Conservation (phyloP, 2,329 filamentous ascomycete genomes). For the Trichoderma endophyticum region DNA sequence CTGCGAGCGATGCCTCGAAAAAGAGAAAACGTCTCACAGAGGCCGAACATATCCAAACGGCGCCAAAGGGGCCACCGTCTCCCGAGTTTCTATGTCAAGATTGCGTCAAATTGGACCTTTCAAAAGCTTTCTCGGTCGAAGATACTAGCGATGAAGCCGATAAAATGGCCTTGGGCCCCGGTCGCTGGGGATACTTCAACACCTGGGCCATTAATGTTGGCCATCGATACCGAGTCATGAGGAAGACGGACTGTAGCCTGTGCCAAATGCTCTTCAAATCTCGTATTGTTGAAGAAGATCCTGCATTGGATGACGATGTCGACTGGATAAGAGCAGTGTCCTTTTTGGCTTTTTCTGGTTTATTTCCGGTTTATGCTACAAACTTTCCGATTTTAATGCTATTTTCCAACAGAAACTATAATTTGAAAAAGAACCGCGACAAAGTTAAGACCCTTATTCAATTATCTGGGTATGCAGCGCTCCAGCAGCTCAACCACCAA, state of each 20-base stretch:
- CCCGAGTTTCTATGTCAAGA: background rate
- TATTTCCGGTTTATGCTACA: no score
- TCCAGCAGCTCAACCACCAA: background rate
- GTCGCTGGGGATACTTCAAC: background rate
- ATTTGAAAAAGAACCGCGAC: fast-evolving
- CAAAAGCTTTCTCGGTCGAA: background rate
- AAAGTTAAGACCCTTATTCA: fast-evolving
- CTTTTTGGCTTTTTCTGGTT: background rate
- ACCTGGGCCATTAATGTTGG: background rate
- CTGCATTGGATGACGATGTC: background rate
- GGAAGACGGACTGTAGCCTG: background rate
- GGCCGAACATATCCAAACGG: fast-evolving
- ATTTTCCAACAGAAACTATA: background rate
- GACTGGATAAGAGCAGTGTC: background rate
- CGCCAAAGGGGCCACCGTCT: background rate
- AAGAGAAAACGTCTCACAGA: background rate
- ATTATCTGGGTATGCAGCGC: background rate
- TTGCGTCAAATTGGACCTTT: background rate
- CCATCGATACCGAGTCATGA: background rate
- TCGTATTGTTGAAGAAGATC: background rate
- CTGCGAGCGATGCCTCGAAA: background rate
- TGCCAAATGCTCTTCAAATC: background rate
- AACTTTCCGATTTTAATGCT: background rate
- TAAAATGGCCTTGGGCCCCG: no score
- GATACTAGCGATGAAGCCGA: background rate